Base-by-base conservation (phyloP, 2,329 filamentous ascomycete species). In the Lojkania enalia region DNA sequence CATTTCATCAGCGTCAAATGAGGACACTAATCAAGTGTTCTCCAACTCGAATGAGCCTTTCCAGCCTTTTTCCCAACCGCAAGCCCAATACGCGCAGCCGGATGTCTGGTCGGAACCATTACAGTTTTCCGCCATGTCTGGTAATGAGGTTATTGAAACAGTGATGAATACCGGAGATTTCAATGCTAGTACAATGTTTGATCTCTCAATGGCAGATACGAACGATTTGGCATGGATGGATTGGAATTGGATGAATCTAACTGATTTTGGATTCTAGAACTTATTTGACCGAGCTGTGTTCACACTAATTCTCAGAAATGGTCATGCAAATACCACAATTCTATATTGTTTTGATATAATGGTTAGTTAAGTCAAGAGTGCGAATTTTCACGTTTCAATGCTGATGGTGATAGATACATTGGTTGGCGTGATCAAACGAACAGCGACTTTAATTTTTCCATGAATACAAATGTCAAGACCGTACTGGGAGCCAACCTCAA, bases 41-140 rank as follows among this genome's bases (percentile, higher is more conserved):
- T 15, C 30, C 14, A 11, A 9, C 9, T 12, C 30, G 16, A 16
- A 9, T 16, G n/a, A n/a, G n/a, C 14, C 30, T 9, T 20, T 36
- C 11, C 33, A 20, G 14, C 5, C 9, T 11, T 36, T 36, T 15
- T 11, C 9, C 15, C 30, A 33, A 33, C 16, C 20, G 14, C 41
- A 36, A 35, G 35, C 41, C 2, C 45, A 45, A 16, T 55, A 64
- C 35, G 38, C 53, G 11, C 35, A 59, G n/a, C 48, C 45, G 3
- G 43, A 44, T 14, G 47, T 54, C 12, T 63, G 58, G 62, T 37
- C 45, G 4, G 59, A 64, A 15, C 56, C 58, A 25, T 57, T 86
- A 16, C 81, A 83, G 18, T 85, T 86, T 61, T 86, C 82, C 2
- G 74, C 82, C 21, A 87, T 87, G 84, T 86, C 84, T 1, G 82